Conservation (phyloP, 2,329 filamentous ascomycete species). For the Cladophialophora exuberans region DNA sequence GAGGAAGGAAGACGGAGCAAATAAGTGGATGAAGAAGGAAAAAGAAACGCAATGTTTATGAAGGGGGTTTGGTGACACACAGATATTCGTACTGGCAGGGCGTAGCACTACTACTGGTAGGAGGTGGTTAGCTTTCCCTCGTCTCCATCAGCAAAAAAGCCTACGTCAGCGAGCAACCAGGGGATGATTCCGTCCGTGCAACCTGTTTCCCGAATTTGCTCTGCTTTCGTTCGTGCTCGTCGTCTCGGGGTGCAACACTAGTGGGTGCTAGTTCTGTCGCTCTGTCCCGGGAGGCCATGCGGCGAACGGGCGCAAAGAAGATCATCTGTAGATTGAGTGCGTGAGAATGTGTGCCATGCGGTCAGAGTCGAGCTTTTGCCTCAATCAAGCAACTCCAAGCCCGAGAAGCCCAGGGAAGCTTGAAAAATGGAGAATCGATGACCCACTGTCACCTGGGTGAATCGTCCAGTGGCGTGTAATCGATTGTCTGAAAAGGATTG, state of each 20-base stretch:
- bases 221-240: too few species aligned
- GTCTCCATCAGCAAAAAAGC: slow-evolving; percentile 16
- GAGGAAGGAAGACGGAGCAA: neutral
- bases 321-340: too few species aligned
- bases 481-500: neutral
- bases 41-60: too few species aligned
- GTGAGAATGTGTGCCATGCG: too few species aligned
- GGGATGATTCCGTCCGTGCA: neutral
- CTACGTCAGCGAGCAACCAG: slow-evolving; percentile 14
- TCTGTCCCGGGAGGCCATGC: too few species aligned
- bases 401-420: too few species aligned
- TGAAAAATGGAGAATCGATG: slow-evolving; percentile 6
- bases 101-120: too few species aligned
- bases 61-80: too few species aligned
- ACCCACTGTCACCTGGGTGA: neutral
- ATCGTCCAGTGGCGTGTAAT: neutral
- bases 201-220: neutral
- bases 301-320: neutral
- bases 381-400: slow-evolving; percentile 4
- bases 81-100: too few species aligned
- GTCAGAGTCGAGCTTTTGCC: slow-evolving; percentile 13
- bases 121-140: too few species aligned
- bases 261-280: too few species aligned
- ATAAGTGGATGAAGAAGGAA: neutral
- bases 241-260: too few species aligned